A percentile compares a stretch with the other conserved stretches of the same genome.
Conservation (phyloP, 176 grass and related monocot genomes). For the Urochloa ruziziensis region DNA sequence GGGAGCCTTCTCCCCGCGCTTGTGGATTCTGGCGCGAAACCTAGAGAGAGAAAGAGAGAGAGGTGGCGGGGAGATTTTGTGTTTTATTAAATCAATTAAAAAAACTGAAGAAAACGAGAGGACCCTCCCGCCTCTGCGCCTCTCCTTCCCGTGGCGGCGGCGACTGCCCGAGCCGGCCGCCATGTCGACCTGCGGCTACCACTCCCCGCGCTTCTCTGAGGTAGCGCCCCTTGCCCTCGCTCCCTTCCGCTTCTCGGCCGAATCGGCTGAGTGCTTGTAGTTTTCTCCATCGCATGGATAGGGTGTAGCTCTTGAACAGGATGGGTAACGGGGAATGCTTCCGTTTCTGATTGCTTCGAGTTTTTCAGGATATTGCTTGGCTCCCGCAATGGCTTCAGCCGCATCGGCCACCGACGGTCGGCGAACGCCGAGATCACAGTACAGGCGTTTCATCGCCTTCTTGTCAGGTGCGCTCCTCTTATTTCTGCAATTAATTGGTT, state of each 20-base stretch:
- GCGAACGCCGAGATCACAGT: constrained; percentile 6
- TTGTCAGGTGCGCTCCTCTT: constrained; percentile 39
- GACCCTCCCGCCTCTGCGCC: neutral
- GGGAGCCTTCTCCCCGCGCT: neutral
- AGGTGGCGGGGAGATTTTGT: neutral
- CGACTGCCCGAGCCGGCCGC: neutral
- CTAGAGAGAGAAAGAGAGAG: neutral
- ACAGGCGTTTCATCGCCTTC: constrained; percentile 33
- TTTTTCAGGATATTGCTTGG: constrained; percentile 60
- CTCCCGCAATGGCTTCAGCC: constrained; percentile 92
- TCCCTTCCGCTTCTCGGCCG: neutral
- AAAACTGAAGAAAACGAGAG: neutral
- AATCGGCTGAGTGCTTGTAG: neutral
- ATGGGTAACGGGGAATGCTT: neutral
- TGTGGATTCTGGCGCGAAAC: constrained; percentile 39
- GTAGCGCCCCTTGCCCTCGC: neutral
- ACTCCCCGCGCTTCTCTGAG: constrained; percentile 86
- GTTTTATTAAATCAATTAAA: neutral
- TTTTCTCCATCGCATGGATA: neutral
- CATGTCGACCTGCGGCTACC: constrained; percentile 66
- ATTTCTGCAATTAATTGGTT: neutral
- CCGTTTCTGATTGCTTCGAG: constrained; percentile 10
- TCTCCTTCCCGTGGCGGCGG: constrained; percentile 26
- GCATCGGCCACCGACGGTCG: constrained; percentile 21
- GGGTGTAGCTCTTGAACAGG: neutral